Conservation (phyloP, 2,329 filamentous ascomycete species). For the Aspergillus costaricaensis region DNA sequence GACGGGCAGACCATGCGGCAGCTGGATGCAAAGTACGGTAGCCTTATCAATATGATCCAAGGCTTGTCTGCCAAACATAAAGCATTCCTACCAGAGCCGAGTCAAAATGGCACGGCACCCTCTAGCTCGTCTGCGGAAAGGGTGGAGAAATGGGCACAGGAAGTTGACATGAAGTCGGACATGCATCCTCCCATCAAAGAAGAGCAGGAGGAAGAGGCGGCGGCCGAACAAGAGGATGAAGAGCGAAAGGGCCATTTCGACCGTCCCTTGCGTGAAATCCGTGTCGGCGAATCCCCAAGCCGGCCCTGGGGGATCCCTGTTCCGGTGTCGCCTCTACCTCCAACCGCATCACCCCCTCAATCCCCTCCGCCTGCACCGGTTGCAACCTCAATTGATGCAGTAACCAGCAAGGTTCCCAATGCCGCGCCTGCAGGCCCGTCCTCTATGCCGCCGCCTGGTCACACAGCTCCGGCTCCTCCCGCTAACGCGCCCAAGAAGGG, state of each 20-base stretch:
- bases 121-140: conserved; percentile 62
- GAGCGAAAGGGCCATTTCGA: conserved; percentile 76
- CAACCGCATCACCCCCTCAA: conserved; percentile 30
- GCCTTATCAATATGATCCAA: conserved; percentile 90
- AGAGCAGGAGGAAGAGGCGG: conserved; percentile 42
- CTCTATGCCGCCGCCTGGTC: conserved; percentile 13
- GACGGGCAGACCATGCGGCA: conserved; percentile 83
- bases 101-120: conserved; percentile 32
- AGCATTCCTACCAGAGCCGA: conserved; percentile 70
- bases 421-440: conserved; percentile 17
- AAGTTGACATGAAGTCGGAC: conserved; percentile 62
- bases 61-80: conserved; percentile 85
- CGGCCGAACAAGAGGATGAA: conserved; percentile 50
- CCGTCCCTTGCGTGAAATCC: conserved; percentile 79
- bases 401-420: conserved; percentile 18
- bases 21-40: conserved; percentile 92
- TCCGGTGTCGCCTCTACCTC: conserved; percentile 54
- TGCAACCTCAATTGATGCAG: conserved; percentile 17
- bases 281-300: conserved; percentile 91
- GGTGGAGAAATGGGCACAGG: conserved; percentile 84
- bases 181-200: conserved; percentile 41
- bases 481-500: conserved; percentile 25
- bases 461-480: conserved; percentile 5
- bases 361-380: conserved; percentile 25
- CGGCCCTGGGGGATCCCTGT: conserved; percentile 90